Base-by-base conservation (phyloP, 2,329 filamentous ascomycete genomes). In the Aureobasidium uvarum region DNA sequence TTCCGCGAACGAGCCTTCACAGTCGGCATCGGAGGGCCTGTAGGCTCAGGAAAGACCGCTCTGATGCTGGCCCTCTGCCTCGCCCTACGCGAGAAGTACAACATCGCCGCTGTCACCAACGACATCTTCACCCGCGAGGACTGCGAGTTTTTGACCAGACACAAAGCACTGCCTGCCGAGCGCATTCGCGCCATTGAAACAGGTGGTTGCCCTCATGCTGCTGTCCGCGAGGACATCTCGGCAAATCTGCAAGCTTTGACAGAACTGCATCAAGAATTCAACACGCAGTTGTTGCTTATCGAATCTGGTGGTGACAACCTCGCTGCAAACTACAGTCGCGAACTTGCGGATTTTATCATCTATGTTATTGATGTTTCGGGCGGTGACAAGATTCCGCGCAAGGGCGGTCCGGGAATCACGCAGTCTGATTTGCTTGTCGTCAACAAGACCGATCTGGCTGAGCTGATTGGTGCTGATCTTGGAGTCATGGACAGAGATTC, bases 121-220 rank as follows among this genome's bases (percentile, higher is more conserved):
- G 94, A 98, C 83, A 98, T 98, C 83, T 98, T 98, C 83, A 98
- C 94, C 25, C 89, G 84, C 69, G 95, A 99, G 80, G 95, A 99
- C 82, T 93, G 93, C 81, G 95, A 98, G 79, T 99, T 99, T 81
- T 87, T 99, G 31, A 96, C 92, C 66, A 87, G 88, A 66, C 85
- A 97, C 83, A 84, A 86, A 69, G 95, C 95, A 6, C 88, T 98
- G 0, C 89, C 93, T 0, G 84, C 93, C 5, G 78, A 84, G 33
- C 91, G 94, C 67, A 98, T 98, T 81, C 87, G 89, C 67, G 95
- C 95, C 74, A 98, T 99, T 78, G 95, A 99, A 80, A 99, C 95
- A 2, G 95, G 95, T 70, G 95, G 95, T 14, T 98, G 95, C 75
- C 95, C 95, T 0, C 95, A 99, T 81, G 95, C 95, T 67, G 95